These are phyloP conservation scores for Suillus subluteus DNA, from an alignment of 768 basidiomycete species.

Conservation along the genomic window DNA sequence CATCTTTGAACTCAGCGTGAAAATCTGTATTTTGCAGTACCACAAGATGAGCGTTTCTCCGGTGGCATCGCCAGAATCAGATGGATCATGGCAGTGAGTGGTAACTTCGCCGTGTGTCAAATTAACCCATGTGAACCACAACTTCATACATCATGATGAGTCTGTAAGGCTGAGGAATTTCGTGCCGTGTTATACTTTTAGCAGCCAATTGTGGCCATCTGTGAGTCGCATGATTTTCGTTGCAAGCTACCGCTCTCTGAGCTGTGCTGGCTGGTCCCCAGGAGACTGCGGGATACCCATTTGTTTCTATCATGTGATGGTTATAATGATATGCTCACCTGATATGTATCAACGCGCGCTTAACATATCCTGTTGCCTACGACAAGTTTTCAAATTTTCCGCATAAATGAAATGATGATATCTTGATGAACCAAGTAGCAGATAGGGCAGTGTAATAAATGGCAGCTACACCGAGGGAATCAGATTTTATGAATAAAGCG, in stretches of 20 bases:
- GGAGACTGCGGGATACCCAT: constrained; percentile 1
- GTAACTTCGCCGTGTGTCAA: not conserved
- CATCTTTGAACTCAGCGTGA: not conserved
- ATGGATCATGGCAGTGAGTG: not conserved
- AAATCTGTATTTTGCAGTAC: not conserved
- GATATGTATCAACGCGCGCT: not conserved
- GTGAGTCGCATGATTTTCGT: constrained; percentile 1
- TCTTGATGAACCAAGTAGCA: constrained; percentile 6
- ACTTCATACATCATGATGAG: not conserved
- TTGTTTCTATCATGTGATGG: not conserved
- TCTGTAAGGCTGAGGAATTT: not conserved
- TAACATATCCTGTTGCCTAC: not conserved
- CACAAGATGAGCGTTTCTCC: constrained; percentile 1
- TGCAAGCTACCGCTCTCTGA: constrained; percentile 1
- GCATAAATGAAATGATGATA: not conserved
- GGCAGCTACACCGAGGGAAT: constrained; percentile 3
- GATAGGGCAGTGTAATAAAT: not conserved
- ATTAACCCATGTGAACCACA: constrained; percentile 1
- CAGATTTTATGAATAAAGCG: constrained; percentile 4
- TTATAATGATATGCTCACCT: not conserved
- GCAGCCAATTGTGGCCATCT: not conserved
- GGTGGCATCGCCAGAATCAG: not conserved
- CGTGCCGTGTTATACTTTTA: constrained; percentile 1
- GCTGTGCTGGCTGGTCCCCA: constrained; percentile 3
- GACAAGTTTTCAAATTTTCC: constrained; percentile 5